phyloP scores from a whole-genome alignment of 257 asterid genomes.

The Primulina eburnea region DNA sequence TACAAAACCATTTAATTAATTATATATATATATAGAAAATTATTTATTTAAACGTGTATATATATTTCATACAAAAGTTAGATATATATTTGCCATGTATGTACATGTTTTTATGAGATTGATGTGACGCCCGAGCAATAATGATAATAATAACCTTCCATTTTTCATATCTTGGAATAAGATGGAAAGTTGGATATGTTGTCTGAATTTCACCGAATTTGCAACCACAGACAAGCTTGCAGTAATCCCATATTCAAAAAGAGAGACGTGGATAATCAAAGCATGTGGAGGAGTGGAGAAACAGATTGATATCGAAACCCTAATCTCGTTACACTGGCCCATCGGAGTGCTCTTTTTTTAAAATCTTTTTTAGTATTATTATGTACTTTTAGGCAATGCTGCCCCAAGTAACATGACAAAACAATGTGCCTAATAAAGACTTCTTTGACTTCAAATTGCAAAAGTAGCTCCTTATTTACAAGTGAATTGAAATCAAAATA shows the following conservation, averaged over 20 bases:
- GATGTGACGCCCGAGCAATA: no score
- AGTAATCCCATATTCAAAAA: slow-evolving; percentile 10
- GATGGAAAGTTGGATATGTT: slow-evolving; percentile 9
- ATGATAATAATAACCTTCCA: neutral
- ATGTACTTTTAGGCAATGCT: slow-evolving; percentile 17
- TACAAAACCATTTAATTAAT: no score
- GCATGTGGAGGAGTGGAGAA: slow-evolving; percentile 26
- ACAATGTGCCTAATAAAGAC: slow-evolving; percentile 37
- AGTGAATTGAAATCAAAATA: slow-evolving; percentile 39
- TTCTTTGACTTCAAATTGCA: slow-evolving; percentile 43
- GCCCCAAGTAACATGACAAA: slow-evolving; percentile 33
- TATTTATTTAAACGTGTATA: no score
- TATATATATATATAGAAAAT: no score
- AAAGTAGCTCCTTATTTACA: slow-evolving; percentile 23
- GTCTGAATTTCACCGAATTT: slow-evolving; percentile 12
- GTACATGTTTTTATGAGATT: no score
- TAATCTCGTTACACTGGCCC: slow-evolving; percentile 10
- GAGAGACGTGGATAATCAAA: slow-evolving; percentile 14
- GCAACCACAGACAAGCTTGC: slow-evolving; percentile 27
- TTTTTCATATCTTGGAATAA: slow-evolving; percentile 13
- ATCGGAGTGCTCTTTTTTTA: slow-evolving; percentile 7
- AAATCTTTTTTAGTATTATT: slow-evolving; percentile 13
- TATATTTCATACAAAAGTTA: no score
- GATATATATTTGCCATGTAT: no score
- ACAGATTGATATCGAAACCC: slow-evolving; percentile 1